Percentiles rank a stretch among this genome's conserved stretches.
These are phyloP conservation scores for Ophiosphaerella korrae DNA, from an alignment of 2,329 filamentous ascomycete genomes.

Conservation along the genomic window DNA sequence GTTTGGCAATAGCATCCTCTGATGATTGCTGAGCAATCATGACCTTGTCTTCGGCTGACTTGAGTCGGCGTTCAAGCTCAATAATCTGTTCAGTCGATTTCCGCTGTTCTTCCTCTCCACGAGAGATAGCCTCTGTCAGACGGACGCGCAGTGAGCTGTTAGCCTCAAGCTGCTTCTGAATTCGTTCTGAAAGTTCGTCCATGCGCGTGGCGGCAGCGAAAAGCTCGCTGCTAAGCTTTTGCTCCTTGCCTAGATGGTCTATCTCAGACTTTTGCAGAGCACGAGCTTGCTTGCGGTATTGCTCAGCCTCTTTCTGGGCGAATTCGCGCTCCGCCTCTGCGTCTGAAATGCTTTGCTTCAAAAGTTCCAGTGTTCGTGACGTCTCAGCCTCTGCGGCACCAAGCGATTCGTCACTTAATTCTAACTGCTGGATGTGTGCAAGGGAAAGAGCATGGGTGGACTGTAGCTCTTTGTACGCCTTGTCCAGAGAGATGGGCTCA, in stretches of 20 bases:
- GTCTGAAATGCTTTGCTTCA: slow-evolving; percentile 71
- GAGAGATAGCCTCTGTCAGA: slow-evolving; percentile 76
- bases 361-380: slow-evolving; percentile 64
- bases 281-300: slow-evolving; percentile 66
- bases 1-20: slow-evolving; percentile 79
- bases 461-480: slow-evolving; percentile 76
- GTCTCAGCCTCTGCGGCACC: slow-evolving; percentile 56
- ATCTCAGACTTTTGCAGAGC: slow-evolving; percentile 63
- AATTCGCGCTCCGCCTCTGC: slow-evolving; percentile 74
- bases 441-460: slow-evolving; percentile 71
- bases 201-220: slow-evolving; percentile 75
- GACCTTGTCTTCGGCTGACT: slow-evolving; percentile 81
- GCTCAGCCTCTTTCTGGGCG: slow-evolving; percentile 68
- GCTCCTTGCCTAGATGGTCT: slow-evolving; percentile 63
- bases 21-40: slow-evolving; percentile 82
- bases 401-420: slow-evolving; percentile 54
- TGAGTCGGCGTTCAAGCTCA: slow-evolving; percentile 79
- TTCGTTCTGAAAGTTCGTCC: slow-evolving; percentile 78
- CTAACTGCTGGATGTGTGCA: slow-evolving; percentile 68
- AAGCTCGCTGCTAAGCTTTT: slow-evolving; percentile 70
- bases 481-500: slow-evolving; percentile 71
- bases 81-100: slow-evolving; percentile 82
- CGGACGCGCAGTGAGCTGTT: slow-evolving; percentile 78
- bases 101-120: slow-evolving; percentile 83
- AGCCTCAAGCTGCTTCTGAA: slow-evolving; percentile 77